Base-by-base conservation (phyloP, 78 protist species). In the Dictyostelium brefeldianum region DNA sequence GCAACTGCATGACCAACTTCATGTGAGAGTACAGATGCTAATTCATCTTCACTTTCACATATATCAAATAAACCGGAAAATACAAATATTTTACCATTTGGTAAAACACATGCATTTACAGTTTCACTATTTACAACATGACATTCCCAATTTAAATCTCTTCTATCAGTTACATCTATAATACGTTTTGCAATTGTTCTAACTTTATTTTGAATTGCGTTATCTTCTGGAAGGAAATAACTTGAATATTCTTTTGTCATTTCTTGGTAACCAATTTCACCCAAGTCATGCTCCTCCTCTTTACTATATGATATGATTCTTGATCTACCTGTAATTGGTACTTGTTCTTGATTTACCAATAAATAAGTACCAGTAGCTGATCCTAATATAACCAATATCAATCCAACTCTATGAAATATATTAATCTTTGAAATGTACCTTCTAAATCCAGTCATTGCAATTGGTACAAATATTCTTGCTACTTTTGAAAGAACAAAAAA, bases 1-100 rank as follows among this genome's bases (percentile, higher is more conserved):
- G 95, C 95, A 17, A 91, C 62, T 15, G 83, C 87, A 67, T 91
- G 95, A 36, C 95, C 95, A 75, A 91, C 81, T 53, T 91, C 95
- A 29, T 91, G 95, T 7, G 80, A 31, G 7, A 91, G 7, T 1
- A 91, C 95, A 0, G 90, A 54, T 5, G 95, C 95, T 20, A 85
- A 41, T 50, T 85, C 92, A 31, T 91, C 95, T 9, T 91, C 89
- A 48, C 57, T 81, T 1, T 91, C 67, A 9, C 64, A 53, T 3
- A 85, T 43, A 22, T 85, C 56, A 20, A 85, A 85, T 10, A 91
- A 59, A 18, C 80, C 85, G 0, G 81, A 48, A 14, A 81, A 91
- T 7, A 85, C 78, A 75, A 79, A 83, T 11, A 79, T 91, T 74
- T 77, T 79, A 22, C 91, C 89, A 57, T 50, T 75, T 7, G 95